phyloP scores from a whole-genome alignment of 805 yeast genomes.

The Ascoidea rubescens region DNA sequence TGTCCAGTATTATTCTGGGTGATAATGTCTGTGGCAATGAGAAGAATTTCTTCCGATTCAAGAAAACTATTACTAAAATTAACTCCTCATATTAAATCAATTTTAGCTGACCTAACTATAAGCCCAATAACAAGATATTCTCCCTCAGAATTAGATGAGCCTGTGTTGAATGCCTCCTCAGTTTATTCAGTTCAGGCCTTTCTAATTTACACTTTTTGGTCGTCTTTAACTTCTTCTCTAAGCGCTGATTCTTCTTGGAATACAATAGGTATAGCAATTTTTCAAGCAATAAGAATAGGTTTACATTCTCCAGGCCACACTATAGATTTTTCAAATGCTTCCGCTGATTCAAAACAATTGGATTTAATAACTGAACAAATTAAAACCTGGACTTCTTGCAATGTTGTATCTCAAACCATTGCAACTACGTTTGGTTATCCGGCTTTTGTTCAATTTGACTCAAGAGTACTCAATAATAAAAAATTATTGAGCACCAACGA shows the following conservation, averaged over 20 bases:
- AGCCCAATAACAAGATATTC: constrained; percentile 79
- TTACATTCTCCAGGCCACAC: constrained; percentile 67
- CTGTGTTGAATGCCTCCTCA: constrained; percentile 75
- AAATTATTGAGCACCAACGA: constrained; percentile 32
- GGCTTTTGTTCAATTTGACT: constrained; percentile 78
- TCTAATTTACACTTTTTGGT: constrained; percentile 83
- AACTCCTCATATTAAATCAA: constrained; percentile 58
- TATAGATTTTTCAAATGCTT: constrained; percentile 35
- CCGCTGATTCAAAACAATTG: constrained; percentile 21
- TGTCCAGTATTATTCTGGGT: constrained; percentile 95
- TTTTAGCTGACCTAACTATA: constrained; percentile 77
- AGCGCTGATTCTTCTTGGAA: constrained; percentile 96
- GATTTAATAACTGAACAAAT: constrained; percentile 58
- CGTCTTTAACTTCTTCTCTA: constrained; percentile 85
- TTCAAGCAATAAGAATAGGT: constrained; percentile 87
- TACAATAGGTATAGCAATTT: constrained; percentile 83
- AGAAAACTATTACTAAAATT: constrained; percentile 40
- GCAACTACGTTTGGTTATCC: constrained; percentile 94
- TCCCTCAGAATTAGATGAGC: constrained; percentile 68
- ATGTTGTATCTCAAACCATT: constrained; percentile 76
- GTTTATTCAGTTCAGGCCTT: constrained; percentile 93
- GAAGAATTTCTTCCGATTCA: constrained; percentile 36
- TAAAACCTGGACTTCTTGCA: constrained; percentile 89
- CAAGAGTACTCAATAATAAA: constrained; percentile 20
- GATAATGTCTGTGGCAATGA: constrained; percentile 68